Evolutionary conservation across 1,284 basidiomycete genomes (phyloP), one percentile per base, ranked within the genome.

Genomic region (Fomitopsis palustris): DNA sequence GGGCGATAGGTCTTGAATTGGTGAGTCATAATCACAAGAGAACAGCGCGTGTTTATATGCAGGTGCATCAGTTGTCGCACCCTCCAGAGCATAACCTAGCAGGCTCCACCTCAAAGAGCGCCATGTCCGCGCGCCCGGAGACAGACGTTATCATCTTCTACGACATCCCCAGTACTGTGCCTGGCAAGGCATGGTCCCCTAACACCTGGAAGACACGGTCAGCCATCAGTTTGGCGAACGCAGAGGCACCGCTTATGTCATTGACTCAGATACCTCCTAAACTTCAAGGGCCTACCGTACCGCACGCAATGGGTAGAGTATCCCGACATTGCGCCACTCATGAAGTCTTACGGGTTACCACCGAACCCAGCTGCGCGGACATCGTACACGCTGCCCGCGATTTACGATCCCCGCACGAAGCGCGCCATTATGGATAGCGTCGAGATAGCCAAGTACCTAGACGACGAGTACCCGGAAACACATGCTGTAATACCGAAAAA

Each of bases 261-360:
- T 4, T 14, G 9, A 4, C 17, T 17, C 3, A 43, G 72, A 23
- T 69, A 61, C 49, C 58, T 62, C 27, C 59, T 73, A 35, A 71
- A 69, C 58, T 49, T 63, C 60, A 74, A 74, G 60, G 64, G 68
- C 3, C 42, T 73, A 17, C 62, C 66, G 1, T 70, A 68, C 62
- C 62, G 55, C 53, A 72, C 70, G 31, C 61, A 69, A 41, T 73
- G 70, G 67, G 63, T 74, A 33, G 70, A 72, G 54, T 71, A 67
- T 59, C 68, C 71, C 3, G 72, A 74, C 60, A 72, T 74, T 57
- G 69, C 47, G 29, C 12, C 14, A 9, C 25, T 47, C 19, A n/a
- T 25, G 23, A 47, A 25, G 21, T 25, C 45, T 10, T 25, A 4
- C n/a, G 45, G 45, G 23, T 9, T 29, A 12, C 23, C 45, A 16